Percentiles rank a stretch among this genome's conserved stretches.
phyloP scores from a whole-genome alignment of 139 green algal genomes.

The Coelastrella sp. region DNA sequence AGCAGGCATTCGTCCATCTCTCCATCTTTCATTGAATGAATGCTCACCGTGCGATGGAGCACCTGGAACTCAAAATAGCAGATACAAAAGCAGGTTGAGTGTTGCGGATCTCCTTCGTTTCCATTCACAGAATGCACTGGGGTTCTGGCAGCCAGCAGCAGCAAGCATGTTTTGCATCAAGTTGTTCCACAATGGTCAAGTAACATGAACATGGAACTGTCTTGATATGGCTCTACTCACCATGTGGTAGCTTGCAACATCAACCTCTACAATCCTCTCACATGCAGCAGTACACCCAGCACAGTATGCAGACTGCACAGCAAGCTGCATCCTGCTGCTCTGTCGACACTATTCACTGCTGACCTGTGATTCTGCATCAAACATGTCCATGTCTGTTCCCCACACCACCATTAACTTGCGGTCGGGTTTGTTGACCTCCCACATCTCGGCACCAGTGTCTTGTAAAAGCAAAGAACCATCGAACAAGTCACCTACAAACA shows the following conservation, averaged over 20 bases:
- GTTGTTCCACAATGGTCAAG: no score
- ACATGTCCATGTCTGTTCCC: slow-evolving; percentile 69
- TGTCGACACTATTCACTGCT: no score
- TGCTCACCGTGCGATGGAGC: slow-evolving; percentile 59
- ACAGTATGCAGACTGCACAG: background rate
- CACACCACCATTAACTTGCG: slow-evolving; percentile 71
- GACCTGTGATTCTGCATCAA: slow-evolving; percentile 72
- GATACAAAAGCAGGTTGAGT: no score
- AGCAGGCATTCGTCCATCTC: slow-evolving; percentile 53
- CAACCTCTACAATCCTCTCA: no score
- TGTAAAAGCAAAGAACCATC: slow-evolving; percentile 61
- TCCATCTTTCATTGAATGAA: slow-evolving; percentile 58
- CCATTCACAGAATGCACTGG: no score
- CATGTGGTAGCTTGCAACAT: no score
- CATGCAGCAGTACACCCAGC: background rate
- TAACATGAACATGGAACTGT: no score
- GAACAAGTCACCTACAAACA: slow-evolving; percentile 57
- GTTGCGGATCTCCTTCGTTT: no score
- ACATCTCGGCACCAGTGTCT: slow-evolving; percentile 61
- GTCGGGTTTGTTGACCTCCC: slow-evolving; percentile 56
- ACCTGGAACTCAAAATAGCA: slow-evolving; percentile 46
- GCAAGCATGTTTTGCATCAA: no score
- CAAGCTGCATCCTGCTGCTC: background rate
- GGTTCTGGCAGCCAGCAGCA: no score
- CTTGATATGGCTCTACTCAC: no score